Evolutionary conservation across 257 asterid species (phyloP).

Genomic region (Scutellaria galericulata): DNA sequence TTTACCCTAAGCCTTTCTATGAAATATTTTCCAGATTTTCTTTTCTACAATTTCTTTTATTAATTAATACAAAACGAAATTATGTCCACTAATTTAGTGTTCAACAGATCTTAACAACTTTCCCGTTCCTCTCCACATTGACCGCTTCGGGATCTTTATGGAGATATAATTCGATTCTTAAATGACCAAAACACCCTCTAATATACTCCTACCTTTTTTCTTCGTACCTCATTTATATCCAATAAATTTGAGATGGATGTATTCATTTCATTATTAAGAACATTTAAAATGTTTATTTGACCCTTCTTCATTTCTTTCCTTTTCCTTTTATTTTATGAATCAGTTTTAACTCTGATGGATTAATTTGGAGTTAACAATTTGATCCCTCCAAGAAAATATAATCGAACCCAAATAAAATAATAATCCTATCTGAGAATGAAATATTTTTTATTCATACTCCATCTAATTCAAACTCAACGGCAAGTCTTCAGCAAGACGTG

Average conservation of each 20-base stretch:
- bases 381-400: too few relatives aligned
- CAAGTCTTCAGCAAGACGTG: too few relatives aligned
- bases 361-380: too few relatives aligned
- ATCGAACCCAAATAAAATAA: too few relatives aligned
- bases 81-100: conserved; percentile 9
- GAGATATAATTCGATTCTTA: neutral
- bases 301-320: too few relatives aligned
- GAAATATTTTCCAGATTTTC: neutral
- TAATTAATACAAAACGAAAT: neutral
- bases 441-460: too few relatives aligned
- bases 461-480: too few relatives aligned
- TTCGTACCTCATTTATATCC: conserved; percentile 9
- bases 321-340: too few relatives aligned
- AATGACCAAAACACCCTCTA: conserved; percentile 17
- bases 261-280: conserved; percentile 1
- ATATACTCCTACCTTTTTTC: neutral
- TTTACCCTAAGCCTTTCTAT: conserved; percentile 8
- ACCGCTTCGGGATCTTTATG: conserved; percentile 10
- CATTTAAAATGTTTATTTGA: neutral
- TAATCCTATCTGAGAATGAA: too few relatives aligned
- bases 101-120: conserved; percentile 35
- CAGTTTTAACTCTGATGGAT: too few relatives aligned
- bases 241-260: conserved; percentile 8
- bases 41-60: neutral
- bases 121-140: conserved; percentile 14